Evolutionary conservation across 1,284 basidiomycete species (phyloP), one percentile per base, ranked within the genome.

Genomic region (Boletellus deceptivus): DNA sequence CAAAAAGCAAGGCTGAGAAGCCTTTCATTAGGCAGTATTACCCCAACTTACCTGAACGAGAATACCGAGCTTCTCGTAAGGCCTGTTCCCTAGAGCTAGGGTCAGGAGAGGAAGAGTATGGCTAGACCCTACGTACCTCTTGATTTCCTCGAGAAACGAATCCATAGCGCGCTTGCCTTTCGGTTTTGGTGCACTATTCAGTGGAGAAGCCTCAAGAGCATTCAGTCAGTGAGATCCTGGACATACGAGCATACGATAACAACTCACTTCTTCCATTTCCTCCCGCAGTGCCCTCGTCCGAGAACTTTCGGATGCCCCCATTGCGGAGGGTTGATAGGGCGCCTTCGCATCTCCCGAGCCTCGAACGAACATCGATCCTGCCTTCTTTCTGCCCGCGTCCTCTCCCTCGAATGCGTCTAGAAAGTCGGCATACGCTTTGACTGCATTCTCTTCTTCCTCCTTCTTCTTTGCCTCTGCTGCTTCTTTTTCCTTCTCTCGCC

Each of bases 91-190:
- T 97, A 54, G 18, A 40, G 46, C 18, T 13, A 4, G 35, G 25
- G 33, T 55, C 42, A 56, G 34, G 4, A 17, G 25, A 33, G 38
- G 24, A 10, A 37, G 1, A 50, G 51, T 0, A 37, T 18, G 17
- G 11, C 2, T 24, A 41, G 3, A 25, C 6, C 16, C 37, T 1
- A 53, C 50, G n/a, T 40, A 90, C 93, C 82, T 82, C 71, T 97
- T 98, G 55, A 97, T 91, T 70, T 96, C 93, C 61, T 95, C 91
- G 42, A 97, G 73, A 66, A 97, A 98, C 3, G 84, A 73, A 68
- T 96, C 93, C 91, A 97, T 97, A 0, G 89, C 91, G 42, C 93
- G 82, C 67, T 92, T 94, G 7, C 94, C 94, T 65, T 90, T 93
- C 0, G 88, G 84, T 62, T 82, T 89, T 0, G 83, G 76, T 20